Percentiles rank a stretch among this genome's conserved stretches.
These are phyloP conservation scores for Saccharomycopsis fibuligera DNA, from an alignment of 805 yeast species.

Conservation along the genomic window DNA sequence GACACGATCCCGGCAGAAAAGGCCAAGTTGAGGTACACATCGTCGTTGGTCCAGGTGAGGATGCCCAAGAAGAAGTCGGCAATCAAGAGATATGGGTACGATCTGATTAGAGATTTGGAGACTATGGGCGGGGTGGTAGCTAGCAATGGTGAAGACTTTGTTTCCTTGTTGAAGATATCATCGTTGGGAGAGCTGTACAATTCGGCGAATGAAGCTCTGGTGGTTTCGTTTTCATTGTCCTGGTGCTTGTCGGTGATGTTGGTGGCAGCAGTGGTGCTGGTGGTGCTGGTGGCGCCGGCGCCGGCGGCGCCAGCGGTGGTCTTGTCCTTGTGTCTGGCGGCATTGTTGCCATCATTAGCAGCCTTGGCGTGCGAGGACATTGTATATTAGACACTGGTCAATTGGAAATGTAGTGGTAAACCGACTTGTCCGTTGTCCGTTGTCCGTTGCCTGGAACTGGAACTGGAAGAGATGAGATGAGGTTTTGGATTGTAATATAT, in stretches of 20 bases:
- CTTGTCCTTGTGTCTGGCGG: neutral
- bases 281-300: neutral
- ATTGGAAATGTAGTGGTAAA: too few species aligned
- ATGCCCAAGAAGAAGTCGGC: slow-evolving; percentile 65
- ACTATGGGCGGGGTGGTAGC: slow-evolving; percentile 89
- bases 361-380: too few species aligned
- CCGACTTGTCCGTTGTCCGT: too few species aligned
- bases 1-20: slow-evolving; percentile 49
- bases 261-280: too few species aligned
- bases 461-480: too few species aligned
- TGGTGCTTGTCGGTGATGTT: neutral
- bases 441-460: too few species aligned
- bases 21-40: slow-evolving; percentile 67
- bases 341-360: neutral
- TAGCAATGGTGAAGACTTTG: slow-evolving; percentile 69
- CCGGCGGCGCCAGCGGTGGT: neutral
- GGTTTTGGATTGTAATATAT: too few species aligned
- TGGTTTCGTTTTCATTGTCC: slow-evolving; percentile 3
- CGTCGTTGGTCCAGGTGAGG: slow-evolving; percentile 88
- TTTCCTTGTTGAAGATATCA: slow-evolving; percentile 20
- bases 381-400: too few species aligned
- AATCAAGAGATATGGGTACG: slow-evolving; percentile 79
- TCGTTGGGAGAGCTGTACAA: slow-evolving; percentile 19
- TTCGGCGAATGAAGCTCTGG: slow-evolving; percentile 15
- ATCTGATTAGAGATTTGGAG: slow-evolving; percentile 70